Conservation (phyloP, 139 green algal genomes). For the Chlamydomonas applanata region DNA sequence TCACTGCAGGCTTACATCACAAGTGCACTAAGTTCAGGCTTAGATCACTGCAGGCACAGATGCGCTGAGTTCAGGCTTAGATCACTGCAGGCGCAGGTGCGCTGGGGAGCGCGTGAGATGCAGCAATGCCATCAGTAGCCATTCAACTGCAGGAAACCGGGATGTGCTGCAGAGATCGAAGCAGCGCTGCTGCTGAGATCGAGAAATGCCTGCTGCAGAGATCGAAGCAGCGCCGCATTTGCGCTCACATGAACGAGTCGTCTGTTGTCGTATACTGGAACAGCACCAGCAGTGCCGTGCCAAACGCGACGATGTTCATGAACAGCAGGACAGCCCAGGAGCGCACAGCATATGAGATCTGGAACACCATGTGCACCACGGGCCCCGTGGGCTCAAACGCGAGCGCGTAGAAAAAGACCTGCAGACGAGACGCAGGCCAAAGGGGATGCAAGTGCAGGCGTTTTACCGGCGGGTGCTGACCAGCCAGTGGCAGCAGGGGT, state of each 20-base stretch:
- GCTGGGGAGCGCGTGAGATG: neutral
- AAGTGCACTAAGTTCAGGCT: no score
- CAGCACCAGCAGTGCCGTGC: slow-evolving; percentile 34
- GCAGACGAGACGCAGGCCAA: no score
- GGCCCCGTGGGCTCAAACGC: slow-evolving; percentile 43
- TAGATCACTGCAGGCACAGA: neutral
- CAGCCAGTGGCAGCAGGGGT: no score
- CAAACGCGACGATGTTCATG: slow-evolving; percentile 24
- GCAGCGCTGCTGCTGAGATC: no score
- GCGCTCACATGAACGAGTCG: slow-evolving; percentile 10
- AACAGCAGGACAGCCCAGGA: slow-evolving; percentile 28
- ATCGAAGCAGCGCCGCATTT: neutral
- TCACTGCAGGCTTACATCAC: no score
- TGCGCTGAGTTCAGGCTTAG: no score
- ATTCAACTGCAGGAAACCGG: neutral
- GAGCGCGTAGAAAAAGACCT: slow-evolving; percentile 43
- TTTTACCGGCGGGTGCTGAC: no score
- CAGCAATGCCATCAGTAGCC: neutral
- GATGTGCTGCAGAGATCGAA: no score
- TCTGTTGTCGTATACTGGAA: slow-evolving; percentile 20
- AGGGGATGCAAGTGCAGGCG: no score
- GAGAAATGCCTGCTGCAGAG: no score
- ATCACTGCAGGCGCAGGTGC: neutral
- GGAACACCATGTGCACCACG: slow-evolving; percentile 42
- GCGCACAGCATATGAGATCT: slow-evolving; percentile 16